A percentile compares a stretch with the other conserved stretches of the same genome.
Evolutionary conservation across 83 land plant genomes (phyloP).

Genomic region (Picea engelmannii): DNA sequence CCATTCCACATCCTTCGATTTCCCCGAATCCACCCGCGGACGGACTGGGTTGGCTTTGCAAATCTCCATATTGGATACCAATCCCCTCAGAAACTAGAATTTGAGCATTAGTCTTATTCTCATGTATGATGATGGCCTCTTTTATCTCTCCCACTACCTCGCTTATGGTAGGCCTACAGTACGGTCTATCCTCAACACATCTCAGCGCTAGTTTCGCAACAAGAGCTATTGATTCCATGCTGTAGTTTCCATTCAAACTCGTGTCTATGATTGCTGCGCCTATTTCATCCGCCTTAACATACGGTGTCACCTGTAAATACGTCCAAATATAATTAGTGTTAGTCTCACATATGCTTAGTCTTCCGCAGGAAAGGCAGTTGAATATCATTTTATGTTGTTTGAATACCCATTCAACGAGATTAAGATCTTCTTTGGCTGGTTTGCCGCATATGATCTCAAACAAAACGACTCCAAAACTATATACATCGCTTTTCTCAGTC

Average conservation of each 20-base stretch:
- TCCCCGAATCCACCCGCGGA: too few relatives aligned
- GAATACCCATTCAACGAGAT: neutral
- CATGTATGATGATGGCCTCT: neutral
- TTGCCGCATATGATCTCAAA: neutral
- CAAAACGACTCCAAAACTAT: slow-evolving; percentile 10
- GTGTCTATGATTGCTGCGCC: neutral
- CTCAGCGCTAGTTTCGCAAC: neutral
- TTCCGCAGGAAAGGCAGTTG: too few relatives aligned
- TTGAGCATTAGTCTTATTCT: too few relatives aligned
- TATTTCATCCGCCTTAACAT: neutral
- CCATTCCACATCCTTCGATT: too few relatives aligned
- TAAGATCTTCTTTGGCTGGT: neutral
- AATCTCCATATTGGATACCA: too few relatives aligned
- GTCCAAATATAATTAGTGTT: too few relatives aligned
- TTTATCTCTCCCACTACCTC: neutral
- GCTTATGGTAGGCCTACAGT: neutral
- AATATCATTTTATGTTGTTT: too few relatives aligned
- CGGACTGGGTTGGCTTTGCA: too few relatives aligned
- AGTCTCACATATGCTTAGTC: too few relatives aligned
- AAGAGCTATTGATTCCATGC: neutral
- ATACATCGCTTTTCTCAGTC: neutral
- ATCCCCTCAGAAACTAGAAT: too few relatives aligned
- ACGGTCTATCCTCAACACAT: neutral
- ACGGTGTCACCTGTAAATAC: too few relatives aligned
- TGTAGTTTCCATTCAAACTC: neutral